A percentile compares a stretch with the other conserved stretches of the same genome.
These are phyloP conservation scores for Lecanicillium sp. DNA, from an alignment of 2,329 filamentous ascomycete species.

Conservation along the genomic window DNA sequence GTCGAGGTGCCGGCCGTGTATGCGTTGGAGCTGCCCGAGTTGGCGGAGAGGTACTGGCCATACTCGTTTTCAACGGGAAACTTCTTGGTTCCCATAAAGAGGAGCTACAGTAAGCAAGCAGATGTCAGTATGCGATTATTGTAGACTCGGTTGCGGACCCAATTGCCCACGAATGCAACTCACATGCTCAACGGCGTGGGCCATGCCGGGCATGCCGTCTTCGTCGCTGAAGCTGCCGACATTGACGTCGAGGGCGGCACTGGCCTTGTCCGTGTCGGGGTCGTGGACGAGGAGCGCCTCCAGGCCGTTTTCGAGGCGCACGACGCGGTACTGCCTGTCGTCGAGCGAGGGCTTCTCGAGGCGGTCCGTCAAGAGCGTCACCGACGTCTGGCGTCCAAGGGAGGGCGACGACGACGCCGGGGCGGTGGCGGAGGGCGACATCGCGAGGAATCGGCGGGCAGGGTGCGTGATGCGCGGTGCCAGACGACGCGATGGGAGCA, in stretches of 20 bases:
- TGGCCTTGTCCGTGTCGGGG: slow-evolving; percentile 91
- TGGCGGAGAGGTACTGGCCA: slow-evolving; percentile 81
- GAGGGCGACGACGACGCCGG: slow-evolving; percentile 27
- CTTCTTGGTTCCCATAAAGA: slow-evolving; percentile 99
- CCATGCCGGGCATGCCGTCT: slow-evolving; percentile 86
- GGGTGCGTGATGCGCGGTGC: not conserved
- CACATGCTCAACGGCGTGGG: slow-evolving; percentile 90
- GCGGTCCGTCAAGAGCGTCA: slow-evolving; percentile 53
- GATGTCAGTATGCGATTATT: not conserved
- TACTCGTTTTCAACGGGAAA: slow-evolving; percentile 96
- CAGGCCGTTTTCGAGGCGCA: slow-evolving; percentile 77
- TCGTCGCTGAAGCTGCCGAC: slow-evolving; percentile 94
- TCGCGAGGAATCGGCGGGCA: not conserved
- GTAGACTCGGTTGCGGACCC: slow-evolving; percentile 17
- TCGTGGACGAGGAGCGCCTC: slow-evolving; percentile 93
- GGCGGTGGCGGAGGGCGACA: not conserved
- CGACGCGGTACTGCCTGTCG: slow-evolving; percentile 80
- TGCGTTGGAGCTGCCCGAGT: slow-evolving; percentile 90
- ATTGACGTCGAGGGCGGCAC: slow-evolving; percentile 89
- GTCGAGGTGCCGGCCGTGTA: slow-evolving; percentile 92
- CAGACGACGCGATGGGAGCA: not conserved
- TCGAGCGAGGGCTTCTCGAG: slow-evolving; percentile 82
- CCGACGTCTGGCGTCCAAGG: slow-evolving; percentile 25
- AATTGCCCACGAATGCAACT: slow-evolving; percentile 19
- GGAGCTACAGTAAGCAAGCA: slow-evolving; percentile 40